These are phyloP conservation scores for Glebionis coronaria DNA, from an alignment of 129 eudicot genomes.

Conservation along the genomic window DNA sequence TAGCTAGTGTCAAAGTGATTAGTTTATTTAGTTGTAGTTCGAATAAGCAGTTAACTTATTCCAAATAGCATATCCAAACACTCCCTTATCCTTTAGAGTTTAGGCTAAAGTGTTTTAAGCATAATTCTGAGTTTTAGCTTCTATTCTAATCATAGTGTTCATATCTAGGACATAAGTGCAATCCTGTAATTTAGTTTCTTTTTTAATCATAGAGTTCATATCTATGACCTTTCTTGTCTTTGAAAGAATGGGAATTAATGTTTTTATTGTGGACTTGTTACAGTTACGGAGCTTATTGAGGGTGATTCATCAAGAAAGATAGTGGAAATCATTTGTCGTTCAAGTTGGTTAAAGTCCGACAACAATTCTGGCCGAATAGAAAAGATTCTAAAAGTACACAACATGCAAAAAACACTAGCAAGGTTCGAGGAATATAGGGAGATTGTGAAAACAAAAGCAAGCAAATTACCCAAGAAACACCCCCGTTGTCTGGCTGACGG, in stretches of 20 bases:
- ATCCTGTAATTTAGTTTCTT: not conserved
- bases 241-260: not conserved
- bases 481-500: conserved; percentile 94
- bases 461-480: conserved; percentile 82
- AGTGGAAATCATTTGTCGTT: conserved; percentile 83
- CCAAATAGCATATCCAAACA: not conserved
- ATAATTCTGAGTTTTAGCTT: not conserved
- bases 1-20: too few species aligned
- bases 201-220: not conserved
- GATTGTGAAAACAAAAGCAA: conserved; percentile 69
- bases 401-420: conserved; percentile 74
- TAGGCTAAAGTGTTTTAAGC: conserved; percentile 1
- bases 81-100: not conserved
- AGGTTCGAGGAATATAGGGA: conserved; percentile 85
- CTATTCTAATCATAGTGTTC: too few species aligned
- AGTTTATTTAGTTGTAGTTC: too few species aligned
- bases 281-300: conserved; percentile 83
- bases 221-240: not conserved
- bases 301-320: conserved; percentile 89
- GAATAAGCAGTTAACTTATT: not conserved
- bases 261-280: not conserved
- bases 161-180: too few species aligned
- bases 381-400: conserved; percentile 79
- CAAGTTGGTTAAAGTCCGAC: conserved; percentile 81
- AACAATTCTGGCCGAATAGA: conserved; percentile 64